Base-by-base conservation (phyloP, 2,329 filamentous ascomycete genomes). In the Aspergillus arachidicola region DNA sequence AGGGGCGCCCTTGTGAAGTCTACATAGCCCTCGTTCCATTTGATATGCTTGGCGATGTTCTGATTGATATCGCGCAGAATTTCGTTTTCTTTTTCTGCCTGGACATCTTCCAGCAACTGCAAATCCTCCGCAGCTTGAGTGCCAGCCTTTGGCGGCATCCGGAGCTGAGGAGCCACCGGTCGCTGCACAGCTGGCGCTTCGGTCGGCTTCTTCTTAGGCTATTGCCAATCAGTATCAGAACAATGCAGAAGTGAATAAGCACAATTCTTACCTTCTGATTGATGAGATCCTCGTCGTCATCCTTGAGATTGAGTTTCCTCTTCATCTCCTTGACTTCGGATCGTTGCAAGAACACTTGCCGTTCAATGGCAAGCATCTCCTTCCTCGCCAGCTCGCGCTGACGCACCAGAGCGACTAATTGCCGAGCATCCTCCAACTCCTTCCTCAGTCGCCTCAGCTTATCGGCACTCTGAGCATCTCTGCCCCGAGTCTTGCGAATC, bases 381-480 rank as follows among this genome's bases (percentile, higher is more conserved):
- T 89, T 89, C 76, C 94, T 93, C 66, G 90, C 83, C 65, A 91
- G 76, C 77, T 99, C 95, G 72, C 95, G 90, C 69, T 92, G 87
- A 69, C 89, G 89, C 58, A 96, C 89, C 75, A 93, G 83, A 46
- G 89, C 82, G 70, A 97, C 87, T 64, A 98, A 83, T 72, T 92
- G 87, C 57, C 94, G 90, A 63, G 91, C 93, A 71, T 95, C 91
- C 79, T 98, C 95, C 45, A 98, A 84, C 81, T 99, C 94, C 71
- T 90, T 90, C 60, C 95, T 89, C 73, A 99, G 82, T 76, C 92
- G 92, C 82, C 95, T 95, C 69, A 99, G 86, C 78, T 97, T 97
- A 76, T 99, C 95, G 60, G 91, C 92, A 72, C 94, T 93, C 79
- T 97, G 94, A 41, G 92, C 92, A 82, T 99, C 95, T 73, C 95